Evolutionary conservation across 306 rosid genomes (phyloP), one percentile per base, ranked within the genome.

Genomic region (Chamaecrista fasciculata): DNA sequence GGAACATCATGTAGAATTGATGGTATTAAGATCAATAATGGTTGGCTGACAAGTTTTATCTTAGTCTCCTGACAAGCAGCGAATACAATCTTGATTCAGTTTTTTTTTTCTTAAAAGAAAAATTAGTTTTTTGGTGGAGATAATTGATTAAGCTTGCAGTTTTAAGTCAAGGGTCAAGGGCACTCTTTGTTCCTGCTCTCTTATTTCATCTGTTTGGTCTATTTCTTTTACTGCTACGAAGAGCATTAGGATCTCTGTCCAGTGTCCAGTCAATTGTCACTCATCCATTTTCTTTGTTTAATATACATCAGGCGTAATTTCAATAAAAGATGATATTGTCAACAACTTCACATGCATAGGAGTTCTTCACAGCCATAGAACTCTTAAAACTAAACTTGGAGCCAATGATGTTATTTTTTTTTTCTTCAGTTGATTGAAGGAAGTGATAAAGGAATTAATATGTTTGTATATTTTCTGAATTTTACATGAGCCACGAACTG

Each of bases 311-410:
- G 29, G 7, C 20, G n/a, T 49, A 50, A 48, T 58, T 59, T 50
- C 64, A 58, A 48, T 11, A 26, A 39, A 29, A 36, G 39, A 57
- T 49, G 31, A 11, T 58, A 70, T 70, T 20, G 24, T 66, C 56
- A 10, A 26, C 42, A 50, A 10, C 43, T 37, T 60, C 21, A 11
- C 36, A 33, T 33, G 36, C 36, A 23, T 21, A 61, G 21, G 24
- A 33, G 56, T 62, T 62, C 18, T 63, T 31, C n/a, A n/a, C n/a
- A n/a, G n/a, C n/a, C n/a, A n/a, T n/a, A n/a, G n/a, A n/a, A n/a
- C n/a, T n/a, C n/a, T n/a, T n/a, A n/a, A n/a, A n/a, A n/a, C n/a
- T n/a, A n/a, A n/a, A n/a, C n/a, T n/a, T n/a, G n/a, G n/a, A n/a
- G n/a, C n/a, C n/a, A n/a, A n/a, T n/a, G n/a, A n/a, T n/a, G n/a